Evolutionary conservation across 768 basidiomycete genomes (phyloP), one percentile per base, ranked within the genome.

Genomic region (Amyloporia xantha): DNA sequence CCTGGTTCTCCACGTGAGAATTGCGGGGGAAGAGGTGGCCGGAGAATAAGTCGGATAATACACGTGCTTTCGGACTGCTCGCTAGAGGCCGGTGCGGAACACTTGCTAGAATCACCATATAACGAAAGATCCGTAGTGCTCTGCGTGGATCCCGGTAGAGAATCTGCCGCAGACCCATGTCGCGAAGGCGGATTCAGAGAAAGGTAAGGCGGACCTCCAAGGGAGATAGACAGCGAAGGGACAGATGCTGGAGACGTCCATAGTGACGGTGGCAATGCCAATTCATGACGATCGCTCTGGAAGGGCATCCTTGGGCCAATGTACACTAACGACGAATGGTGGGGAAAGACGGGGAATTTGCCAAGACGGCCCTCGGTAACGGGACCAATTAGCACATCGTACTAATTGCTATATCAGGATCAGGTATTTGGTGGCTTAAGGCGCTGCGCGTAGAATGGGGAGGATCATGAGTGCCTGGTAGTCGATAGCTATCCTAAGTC

Each of bases 241-340:
- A 78, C 63, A 35, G 76, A 75, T 4, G 78, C 68, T 41, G 86
- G 77, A 11, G 88, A 88, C 88, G 90, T 90, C 88, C 87, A 91
- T 35, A 90, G 67, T 35, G 87, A 86, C 2, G 88, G 86, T 41
- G 82, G 84, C 37, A 89, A 68, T 48, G 77, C 75, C 27, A 71
- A 58, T 52, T 71, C 68, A 41, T 75, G 73, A 58, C 75, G 79
- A 58, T 82, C 79, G 60, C 68, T 63, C 55, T 71, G 58, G 47
- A 60, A 51, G 30, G 59, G 56, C 19, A 49, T 44, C 41, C 59
- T 51, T 3, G 58, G 27, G 47, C 46, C 53, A 49, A 64, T 65
- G 38, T 56, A 48, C 1, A 60, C 54, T 15, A 64, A 64, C 50
- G 60, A 51, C 15, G 58, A 49, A n/a, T 54, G 53, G 2, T 57